Evolutionary conservation across 176 grass and related monocot genomes (phyloP).

Genomic region (Typha latifolia): DNA sequence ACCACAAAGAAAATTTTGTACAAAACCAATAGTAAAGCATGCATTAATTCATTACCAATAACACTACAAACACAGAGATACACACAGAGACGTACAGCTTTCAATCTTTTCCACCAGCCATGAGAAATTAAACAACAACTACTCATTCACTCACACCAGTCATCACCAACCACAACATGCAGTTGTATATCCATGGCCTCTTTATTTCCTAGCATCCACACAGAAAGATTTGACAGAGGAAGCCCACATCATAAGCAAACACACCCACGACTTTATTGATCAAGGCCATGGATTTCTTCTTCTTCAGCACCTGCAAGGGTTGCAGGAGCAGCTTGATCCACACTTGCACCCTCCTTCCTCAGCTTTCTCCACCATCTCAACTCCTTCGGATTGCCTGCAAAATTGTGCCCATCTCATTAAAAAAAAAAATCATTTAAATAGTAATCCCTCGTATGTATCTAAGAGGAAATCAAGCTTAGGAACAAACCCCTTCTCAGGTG

Average conservation of each 20-base stretch:
- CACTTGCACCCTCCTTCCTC: constrained; percentile 33
- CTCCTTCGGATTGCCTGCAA: constrained; percentile 3
- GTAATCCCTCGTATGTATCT: not conserved
- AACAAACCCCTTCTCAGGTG: constrained; percentile 20
- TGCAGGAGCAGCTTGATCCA: constrained; percentile 28
- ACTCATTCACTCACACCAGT: too few species aligned
- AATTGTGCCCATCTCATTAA: not conserved
- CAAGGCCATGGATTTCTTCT: not conserved
- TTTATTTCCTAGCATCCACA: not conserved
- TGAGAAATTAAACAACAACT: not conserved
- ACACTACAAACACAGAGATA: not conserved
- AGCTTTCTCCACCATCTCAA: constrained; percentile 18
- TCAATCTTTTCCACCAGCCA: too few species aligned
- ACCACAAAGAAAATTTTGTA: too few species aligned
- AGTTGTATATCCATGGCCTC: not conserved
- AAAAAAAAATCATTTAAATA: not conserved
- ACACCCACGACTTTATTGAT: not conserved
- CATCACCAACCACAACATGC: not conserved
- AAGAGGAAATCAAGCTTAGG: not conserved
- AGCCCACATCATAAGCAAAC: not conserved
- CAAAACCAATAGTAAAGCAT: too few species aligned
- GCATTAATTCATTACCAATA: too few species aligned
- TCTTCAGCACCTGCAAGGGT: constrained; percentile 36
- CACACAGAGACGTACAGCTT: not conserved
- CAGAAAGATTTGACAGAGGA: not conserved